Conservation (phyloP, 805 yeast species). For the Kazachstania taianensis region DNA sequence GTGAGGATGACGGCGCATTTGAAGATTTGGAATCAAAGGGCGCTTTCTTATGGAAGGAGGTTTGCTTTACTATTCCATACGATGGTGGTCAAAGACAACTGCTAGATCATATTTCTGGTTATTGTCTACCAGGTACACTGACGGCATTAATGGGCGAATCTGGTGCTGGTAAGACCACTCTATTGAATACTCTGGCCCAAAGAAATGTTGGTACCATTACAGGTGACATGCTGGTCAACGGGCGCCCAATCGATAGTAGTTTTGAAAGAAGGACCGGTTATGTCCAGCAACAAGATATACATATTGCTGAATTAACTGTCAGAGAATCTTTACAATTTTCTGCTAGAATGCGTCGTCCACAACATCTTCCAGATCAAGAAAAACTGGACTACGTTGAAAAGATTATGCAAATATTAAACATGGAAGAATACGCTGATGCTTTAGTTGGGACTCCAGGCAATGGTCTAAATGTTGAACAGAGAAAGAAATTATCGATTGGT, state of each 20-base stretch:
- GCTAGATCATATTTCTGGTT: slow-evolving; percentile 55
- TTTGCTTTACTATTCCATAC: slow-evolving; percentile 53
- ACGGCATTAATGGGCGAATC: slow-evolving; percentile 68
- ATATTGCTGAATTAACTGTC: slow-evolving; percentile 52
- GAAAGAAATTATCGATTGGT: slow-evolving; percentile 51
- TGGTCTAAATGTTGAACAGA: slow-evolving; percentile 51
- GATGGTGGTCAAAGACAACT: slow-evolving; percentile 46
- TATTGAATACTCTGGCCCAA: slow-evolving; percentile 54
- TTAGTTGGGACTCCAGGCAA: slow-evolving; percentile 59
- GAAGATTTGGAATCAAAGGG: slow-evolving; percentile 29
- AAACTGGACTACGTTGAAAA: slow-evolving; percentile 56
- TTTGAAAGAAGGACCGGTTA: slow-evolving; percentile 53
- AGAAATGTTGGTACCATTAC: slow-evolving; percentile 58
- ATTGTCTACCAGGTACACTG: slow-evolving; percentile 67
- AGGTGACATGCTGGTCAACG: slow-evolving; percentile 52
- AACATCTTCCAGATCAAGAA: slow-evolving; percentile 36
- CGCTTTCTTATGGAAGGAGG: slow-evolving; percentile 63
- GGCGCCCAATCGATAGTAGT: slow-evolving; percentile 41
- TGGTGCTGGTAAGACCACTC: slow-evolving; percentile 70
- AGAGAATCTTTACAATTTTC: slow-evolving; percentile 57
- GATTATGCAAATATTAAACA: slow-evolving; percentile 50
- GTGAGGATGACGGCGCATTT: slow-evolving; percentile 7
- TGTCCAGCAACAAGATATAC: slow-evolving; percentile 66
- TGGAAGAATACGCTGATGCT: slow-evolving; percentile 57
- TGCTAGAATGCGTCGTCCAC: slow-evolving; percentile 55